Evolutionary conservation across 1,139 yeast genomes (phyloP).

Genomic region (Pichia sp.): DNA sequence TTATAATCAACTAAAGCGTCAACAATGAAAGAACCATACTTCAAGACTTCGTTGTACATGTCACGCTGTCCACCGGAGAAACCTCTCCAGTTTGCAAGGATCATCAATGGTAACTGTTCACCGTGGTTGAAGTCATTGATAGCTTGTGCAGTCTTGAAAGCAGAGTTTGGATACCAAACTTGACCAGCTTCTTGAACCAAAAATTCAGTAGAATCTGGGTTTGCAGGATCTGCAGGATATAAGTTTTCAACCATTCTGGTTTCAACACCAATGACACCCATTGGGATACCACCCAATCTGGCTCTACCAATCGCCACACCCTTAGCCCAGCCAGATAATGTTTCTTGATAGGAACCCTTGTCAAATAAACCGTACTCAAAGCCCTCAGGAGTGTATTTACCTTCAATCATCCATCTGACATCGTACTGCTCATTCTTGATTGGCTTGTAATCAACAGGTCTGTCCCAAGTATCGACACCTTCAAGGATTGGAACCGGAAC

Average conservation of each 20-base stretch:
- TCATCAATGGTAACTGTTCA: conserved; percentile 95
- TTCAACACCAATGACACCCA: conserved; percentile 97
- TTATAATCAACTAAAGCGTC: conserved; percentile 94
- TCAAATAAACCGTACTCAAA: conserved; percentile 89
- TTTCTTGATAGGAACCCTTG: conserved; percentile 88
- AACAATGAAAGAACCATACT: conserved; percentile 93
- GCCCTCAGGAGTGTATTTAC: conserved; percentile 62
- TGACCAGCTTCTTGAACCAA: conserved; percentile 95
- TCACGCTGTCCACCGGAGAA: conserved; percentile 99
- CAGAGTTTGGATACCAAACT: conserved; percentile 99
- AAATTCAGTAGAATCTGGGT: conserved; percentile 86
- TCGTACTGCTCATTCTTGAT: conserved; percentile 70
- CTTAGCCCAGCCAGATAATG: conserved; percentile 97
- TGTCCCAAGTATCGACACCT: conserved; percentile 82
- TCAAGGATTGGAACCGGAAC: conserved; percentile 89
- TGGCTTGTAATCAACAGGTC: conserved; percentile 82
- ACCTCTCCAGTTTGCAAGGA: conserved; percentile 99
- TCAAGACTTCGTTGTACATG: conserved; percentile 96
- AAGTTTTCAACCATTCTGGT: conserved; percentile 83
- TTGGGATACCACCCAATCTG: conserved; percentile 95
- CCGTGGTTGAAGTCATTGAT: conserved; percentile 96
- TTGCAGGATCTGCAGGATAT: conserved; percentile 97
- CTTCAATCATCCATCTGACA: conserved; percentile 92
- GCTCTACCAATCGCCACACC: conserved; percentile 99
- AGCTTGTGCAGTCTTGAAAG: conserved; percentile 98